Percentiles rank a stretch among this genome's conserved stretches.
Conservation (phyloP, 495 filamentous ascomycete genomes). For the Jackrogersella minutella region DNA sequence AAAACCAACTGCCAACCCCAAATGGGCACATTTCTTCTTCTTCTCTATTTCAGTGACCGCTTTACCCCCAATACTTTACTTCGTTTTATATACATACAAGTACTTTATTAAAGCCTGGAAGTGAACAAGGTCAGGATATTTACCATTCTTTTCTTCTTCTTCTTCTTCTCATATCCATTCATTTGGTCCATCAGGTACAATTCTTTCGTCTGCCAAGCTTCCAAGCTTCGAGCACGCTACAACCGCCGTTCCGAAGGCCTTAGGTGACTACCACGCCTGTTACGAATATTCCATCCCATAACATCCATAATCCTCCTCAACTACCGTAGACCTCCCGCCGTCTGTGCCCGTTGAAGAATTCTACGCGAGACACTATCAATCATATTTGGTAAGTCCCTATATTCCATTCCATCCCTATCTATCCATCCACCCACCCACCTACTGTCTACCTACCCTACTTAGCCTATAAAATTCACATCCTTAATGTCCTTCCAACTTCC, state of each 20-base stretch:
- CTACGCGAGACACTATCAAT: conserved; percentile 27
- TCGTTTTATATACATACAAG: not conserved
- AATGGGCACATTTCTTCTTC: conserved; percentile 20
- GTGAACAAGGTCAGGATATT: not conserved
- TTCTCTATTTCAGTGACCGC: conserved; percentile 35
- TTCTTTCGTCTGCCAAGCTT: conserved; percentile 1
- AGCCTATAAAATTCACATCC: not conserved
- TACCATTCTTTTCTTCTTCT: not conserved
- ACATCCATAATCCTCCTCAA: conserved; percentile 8
- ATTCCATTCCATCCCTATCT: conserved; percentile 1
- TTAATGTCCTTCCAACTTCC: not conserved
- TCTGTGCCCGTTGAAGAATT: conserved; percentile 28
- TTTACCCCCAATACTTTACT: conserved; percentile 1
- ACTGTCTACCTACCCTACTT: not conserved
- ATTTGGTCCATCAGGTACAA: not conserved
- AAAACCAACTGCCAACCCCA: conserved; percentile 29
- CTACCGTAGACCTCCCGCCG: conserved; percentile 13
- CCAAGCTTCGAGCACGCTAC: not conserved
- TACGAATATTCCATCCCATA: not conserved
- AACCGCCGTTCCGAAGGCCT: not conserved
- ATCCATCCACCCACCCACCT: not conserved
- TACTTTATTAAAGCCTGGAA: not conserved
- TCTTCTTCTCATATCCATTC: not conserved
- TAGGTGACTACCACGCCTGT: not conserved
- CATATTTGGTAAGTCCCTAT: conserved; percentile 17